Evolutionary conservation across 768 basidiomycete species (phyloP), one percentile per base, ranked within the genome.

Genomic region (Kwoniella dendrophila): DNA sequence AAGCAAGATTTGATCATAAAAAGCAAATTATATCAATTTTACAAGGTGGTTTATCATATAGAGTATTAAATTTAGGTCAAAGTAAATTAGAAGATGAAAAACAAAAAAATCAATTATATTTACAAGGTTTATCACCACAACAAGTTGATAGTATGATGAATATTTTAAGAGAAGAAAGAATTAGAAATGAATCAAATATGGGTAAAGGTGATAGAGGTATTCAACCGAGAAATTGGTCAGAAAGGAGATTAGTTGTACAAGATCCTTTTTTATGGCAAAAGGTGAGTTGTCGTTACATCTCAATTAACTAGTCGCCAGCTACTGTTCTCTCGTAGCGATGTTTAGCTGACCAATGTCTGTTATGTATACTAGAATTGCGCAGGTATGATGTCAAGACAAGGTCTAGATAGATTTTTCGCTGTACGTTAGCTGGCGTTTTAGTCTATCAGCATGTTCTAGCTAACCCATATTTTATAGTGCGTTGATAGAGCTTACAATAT

Each of bases 241-340:
- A 66, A 48, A 59, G 68, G 38, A 44, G 50, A 49, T 40, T 78
- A 44, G 66, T 78, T 16, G 72, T 78, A 5, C 77, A 78, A 53
- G 77, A 78, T 61, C 75, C 75, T 18, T 78, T 78, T 63, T 56
- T 78, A 32, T 73, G 74, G 66, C 64, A 68, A 38, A 78, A 78
- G 71, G 76, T 75, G 50, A 62, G 70, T 55, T 36, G 18, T 8
- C 30, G 24, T 36, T 43, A 26, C 11, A 5, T 34, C 6, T 32
- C 22, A 18, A 43, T 47, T 16, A 36, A 29, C 44, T 10, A 20
- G 44, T n/a, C 7, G 48, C 16, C 20, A 29, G 7, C 22, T 29
- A 29, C 26, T 7, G 36, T 38, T 18, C 36, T 8, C 36, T 18
- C 8, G 14, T 24, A 27, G 16, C n/a, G 22, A 24, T 40, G 38